Base-by-base conservation (phyloP, 2,329 filamentous ascomycete species). In the Beauveria brongniartii region DNA sequence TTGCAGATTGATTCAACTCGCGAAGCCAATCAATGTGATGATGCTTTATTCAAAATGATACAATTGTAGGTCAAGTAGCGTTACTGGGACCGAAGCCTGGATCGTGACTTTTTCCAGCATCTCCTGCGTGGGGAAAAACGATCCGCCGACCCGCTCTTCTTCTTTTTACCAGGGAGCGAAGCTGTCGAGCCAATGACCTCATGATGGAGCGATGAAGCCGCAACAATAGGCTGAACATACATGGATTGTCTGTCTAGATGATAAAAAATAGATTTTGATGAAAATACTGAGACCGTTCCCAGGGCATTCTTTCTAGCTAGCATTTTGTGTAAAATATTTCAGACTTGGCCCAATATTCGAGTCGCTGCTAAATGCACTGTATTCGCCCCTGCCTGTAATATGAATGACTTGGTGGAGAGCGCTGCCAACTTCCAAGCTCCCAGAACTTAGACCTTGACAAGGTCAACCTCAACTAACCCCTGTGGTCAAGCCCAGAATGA, bases 121-220 rank as follows among this genome's bases (percentile, higher is more conserved):
- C n/a, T 34, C 22, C 24, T 43, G 9, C 26, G 18, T 52, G 59
- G 47, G 59, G 59, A 61, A 61, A 61, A 61, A 55, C 26, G 44
- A 61, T 61, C 37, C 46, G 59, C 59, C 59, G 59, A 14, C 59
- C 52, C 53, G 53, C 53, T 56, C 30, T 37, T 16, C 9, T 20
- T 22, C 28, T 28, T 16, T 5, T 20, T 16, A 37, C 12, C 34
- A 37, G 12, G 34, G 34, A 37, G 30, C 34, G 34, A 37, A 37
- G 34, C 34, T 37, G 12, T 37, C 12, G 34, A 41, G 7, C 9
- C 47, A 40, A 54, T 60, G 58, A 60, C 58, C 43, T 60, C 58
- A 60, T 54, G 24, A 60, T 48, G 30, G 20, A 50, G 51, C 37
- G 6, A 16, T 6, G 34, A 37, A 37, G 34, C 34, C 34, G 34